Conservation (phyloP, 345 rosid genomes). For the Acer campestre region DNA sequence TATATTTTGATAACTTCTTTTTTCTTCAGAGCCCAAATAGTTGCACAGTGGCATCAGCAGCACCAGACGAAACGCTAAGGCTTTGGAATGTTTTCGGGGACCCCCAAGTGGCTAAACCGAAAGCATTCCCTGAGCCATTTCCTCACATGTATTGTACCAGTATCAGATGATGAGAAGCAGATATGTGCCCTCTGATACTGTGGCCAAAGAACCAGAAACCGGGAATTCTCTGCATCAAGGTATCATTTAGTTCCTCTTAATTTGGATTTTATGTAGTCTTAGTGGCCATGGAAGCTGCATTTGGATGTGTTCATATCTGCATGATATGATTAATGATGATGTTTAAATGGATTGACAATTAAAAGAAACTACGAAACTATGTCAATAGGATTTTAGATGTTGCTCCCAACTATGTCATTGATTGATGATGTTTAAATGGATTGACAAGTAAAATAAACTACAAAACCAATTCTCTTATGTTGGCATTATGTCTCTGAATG, state of each 20-base stretch:
- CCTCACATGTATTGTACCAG: too few relatives aligned
- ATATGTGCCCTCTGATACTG: conserved; percentile 47
- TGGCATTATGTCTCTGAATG: not conserved
- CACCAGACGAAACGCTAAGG: too few relatives aligned
- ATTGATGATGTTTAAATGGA: conserved; percentile 49
- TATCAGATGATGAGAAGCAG: too few relatives aligned
- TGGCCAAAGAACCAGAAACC: conserved; percentile 97
- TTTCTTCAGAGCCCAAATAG: too few relatives aligned
- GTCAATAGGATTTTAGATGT: conserved; percentile 72
- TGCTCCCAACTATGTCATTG: conserved; percentile 82
- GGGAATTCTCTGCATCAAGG: conserved; percentile 98
- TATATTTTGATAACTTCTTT: too few relatives aligned
- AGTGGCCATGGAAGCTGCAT: not conserved
- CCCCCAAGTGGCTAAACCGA: too few relatives aligned
- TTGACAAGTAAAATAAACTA: not conserved
- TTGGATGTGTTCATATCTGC: not conserved
- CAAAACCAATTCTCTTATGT: not conserved
- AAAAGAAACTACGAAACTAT: too few relatives aligned
- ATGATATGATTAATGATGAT: not conserved
- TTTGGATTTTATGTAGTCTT: not conserved
- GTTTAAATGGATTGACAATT: too few relatives aligned
- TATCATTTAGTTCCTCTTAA: conserved; percentile 29
- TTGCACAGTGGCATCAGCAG: too few relatives aligned
- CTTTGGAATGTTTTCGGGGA: too few relatives aligned
- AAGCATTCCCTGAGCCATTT: too few relatives aligned